These are phyloP conservation scores for Cryphonectria naterciae DNA, from an alignment of 2,329 filamentous ascomycete genomes.

Conservation along the genomic window DNA sequence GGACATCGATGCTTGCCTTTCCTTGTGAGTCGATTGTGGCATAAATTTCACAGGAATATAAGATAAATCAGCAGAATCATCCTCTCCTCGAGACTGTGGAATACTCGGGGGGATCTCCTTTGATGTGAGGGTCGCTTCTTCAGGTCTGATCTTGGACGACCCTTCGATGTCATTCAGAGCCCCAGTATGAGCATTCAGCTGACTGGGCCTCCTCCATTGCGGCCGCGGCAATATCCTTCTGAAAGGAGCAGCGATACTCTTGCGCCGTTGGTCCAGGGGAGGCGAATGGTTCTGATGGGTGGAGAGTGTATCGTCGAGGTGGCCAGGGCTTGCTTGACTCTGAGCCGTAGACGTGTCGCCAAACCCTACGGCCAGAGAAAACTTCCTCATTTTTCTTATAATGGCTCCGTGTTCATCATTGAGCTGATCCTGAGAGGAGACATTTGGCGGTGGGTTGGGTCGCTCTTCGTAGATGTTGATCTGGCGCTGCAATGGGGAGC, in stretches of 20 bases:
- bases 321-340: background rate
- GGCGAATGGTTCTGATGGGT: background rate
- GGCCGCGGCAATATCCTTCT: background rate
- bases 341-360: background rate
- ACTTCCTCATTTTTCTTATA: background rate
- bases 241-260: background rate
- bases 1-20: background rate
- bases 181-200: background rate
- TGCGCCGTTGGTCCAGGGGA: background rate
- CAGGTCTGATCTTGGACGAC: no score
- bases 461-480: slow-evolving; percentile 11
- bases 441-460: background rate
- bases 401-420: background rate
- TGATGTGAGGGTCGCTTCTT: background rate
- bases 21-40: background rate
- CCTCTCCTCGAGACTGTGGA: background rate
- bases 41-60: background rate
- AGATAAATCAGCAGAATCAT: background rate
- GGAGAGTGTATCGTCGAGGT: background rate
- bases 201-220: background rate
- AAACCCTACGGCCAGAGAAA: background rate
- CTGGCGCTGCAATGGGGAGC: background rate
- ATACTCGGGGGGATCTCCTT: background rate
- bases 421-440: background rate
- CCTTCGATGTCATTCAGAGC: background rate